Base-by-base conservation (phyloP, 768 basidiomycete genomes). In the Rhizopogon vinicolor region DNA sequence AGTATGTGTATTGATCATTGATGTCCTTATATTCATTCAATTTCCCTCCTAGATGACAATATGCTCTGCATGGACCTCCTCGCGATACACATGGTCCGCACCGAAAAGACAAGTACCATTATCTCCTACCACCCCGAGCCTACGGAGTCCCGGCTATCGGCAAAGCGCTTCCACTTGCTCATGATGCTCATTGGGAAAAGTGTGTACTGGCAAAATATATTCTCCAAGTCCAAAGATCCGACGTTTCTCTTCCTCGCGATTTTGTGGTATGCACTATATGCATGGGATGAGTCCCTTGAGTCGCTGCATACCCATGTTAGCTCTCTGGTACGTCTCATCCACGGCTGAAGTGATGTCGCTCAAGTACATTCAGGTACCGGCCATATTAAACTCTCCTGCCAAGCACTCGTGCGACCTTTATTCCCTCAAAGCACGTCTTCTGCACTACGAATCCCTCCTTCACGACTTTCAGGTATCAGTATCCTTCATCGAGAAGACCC, bases 281-380 rank as follows among this genome's bases (percentile, higher is more conserved):
- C 80, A 1, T 85, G 84, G 82, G 84, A 85, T 52, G 82, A 85
- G 61, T 69, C 80, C 3, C 71, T 84, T 22, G 82, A 84, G 62
- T 60, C 65, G 5, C 62, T 85, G 31, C 81, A 80, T 58, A 56
- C 63, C 8, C 79, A 85, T 57, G 76, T 84, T 28, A 77, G 75
- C 56, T 66, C 58, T 29, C 62, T 85, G 74, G 81, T 83, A 62
- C 41, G 79, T 66, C 7, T 2, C 10, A 5, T 44, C 3, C 2
- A 4, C 7, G 41, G n/a, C 2, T 4, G 13, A 55, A n/a, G 57
- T 39, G 3, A 9, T 12, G 16, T 51, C 1, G 12, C 29, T 41
- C n/a, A 52, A 53, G 12, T 35, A 40, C n/a, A 18, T 33, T n/a
- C 52, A 83, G 81, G 83, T 84, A 71, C 66, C 73, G 25, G 55